phyloP scores from a whole-genome alignment of 768 basidiomycete genomes.

The Paxillus involutus region DNA sequence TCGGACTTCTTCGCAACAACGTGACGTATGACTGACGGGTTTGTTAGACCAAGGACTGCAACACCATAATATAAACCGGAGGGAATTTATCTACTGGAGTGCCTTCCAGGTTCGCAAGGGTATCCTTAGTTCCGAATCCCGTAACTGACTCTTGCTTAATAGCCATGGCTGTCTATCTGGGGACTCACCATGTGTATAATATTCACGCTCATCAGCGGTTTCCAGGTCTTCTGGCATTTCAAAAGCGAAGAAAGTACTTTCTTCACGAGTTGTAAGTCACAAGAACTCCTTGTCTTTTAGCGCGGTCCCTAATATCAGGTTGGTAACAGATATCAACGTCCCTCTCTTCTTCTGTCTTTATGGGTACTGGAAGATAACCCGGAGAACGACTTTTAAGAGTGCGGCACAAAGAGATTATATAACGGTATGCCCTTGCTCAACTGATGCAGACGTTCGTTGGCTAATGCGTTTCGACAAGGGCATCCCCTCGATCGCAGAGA shows the following conservation, averaged over 20 bases:
- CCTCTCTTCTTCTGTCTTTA: constrained; percentile 20
- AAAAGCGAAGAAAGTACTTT: constrained; percentile 42
- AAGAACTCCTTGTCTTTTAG: neutral
- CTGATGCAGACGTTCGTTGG: neutral
- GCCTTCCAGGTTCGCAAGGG: constrained; percentile 37
- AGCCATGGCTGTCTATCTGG: constrained; percentile 67
- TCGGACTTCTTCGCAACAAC: neutral
- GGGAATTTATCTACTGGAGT: constrained; percentile 59
- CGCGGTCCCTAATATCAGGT: neutral
- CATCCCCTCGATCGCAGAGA: constrained; percentile 67
- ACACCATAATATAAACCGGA: constrained; percentile 66
- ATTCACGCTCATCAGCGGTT: constrained; percentile 59
- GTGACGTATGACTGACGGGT: neutral
- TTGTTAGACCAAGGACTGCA: constrained; percentile 61
- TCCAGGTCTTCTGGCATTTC: constrained; percentile 53
- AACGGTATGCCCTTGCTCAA: constrained; percentile 42
- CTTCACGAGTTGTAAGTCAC: constrained; percentile 43
- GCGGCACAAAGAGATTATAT: constrained; percentile 70
- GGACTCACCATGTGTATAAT: constrained; percentile 60
- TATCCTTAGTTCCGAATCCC: constrained; percentile 24
- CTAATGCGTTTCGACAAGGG: constrained; percentile 37
- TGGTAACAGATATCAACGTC: constrained; percentile 34
- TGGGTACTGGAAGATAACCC: constrained; percentile 20
- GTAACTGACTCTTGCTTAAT: neutral
- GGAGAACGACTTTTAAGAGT: constrained; percentile 41